Percentiles rank a stretch among this genome's conserved stretches.
phyloP scores from a whole-genome alignment of 2,329 filamentous ascomycete species.

The Acrocalymma vagum region DNA sequence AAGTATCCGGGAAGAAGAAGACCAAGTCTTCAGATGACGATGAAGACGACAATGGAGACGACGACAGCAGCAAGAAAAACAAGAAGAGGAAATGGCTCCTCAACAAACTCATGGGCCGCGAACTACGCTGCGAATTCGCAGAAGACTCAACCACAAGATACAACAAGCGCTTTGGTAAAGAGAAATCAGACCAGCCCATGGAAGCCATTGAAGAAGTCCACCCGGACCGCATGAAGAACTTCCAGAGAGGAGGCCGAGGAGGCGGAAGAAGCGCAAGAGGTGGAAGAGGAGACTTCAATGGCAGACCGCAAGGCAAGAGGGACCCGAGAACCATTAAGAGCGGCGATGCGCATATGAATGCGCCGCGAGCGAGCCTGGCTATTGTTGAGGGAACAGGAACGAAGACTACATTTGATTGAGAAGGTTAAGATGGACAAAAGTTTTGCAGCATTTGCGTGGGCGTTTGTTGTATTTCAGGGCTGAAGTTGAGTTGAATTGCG shows the following conservation, averaged over 20 bases:
- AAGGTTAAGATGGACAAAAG: too few relatives aligned
- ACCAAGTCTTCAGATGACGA: constrained; percentile 60
- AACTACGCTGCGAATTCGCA: constrained; percentile 88
- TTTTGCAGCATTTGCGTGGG: too few relatives aligned
- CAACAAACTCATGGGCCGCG: constrained; percentile 80
- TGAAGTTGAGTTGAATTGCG: too few relatives aligned
- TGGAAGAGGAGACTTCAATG: constrained; percentile 38
- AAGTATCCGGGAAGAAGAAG: constrained; percentile 46
- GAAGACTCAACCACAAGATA: constrained; percentile 90
- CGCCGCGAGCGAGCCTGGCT: constrained; percentile 75
- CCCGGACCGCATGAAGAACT: constrained; percentile 36
- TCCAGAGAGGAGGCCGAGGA: constrained; percentile 39
- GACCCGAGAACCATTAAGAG: constrained; percentile 56
- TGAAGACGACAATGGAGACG: constrained; percentile 62
- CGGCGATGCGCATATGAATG: constrained; percentile 53
- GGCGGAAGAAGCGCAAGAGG: constrained; percentile 32
- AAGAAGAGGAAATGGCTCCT: constrained; percentile 77
- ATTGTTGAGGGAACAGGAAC: constrained; percentile 82
- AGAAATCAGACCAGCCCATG: constrained; percentile 57
- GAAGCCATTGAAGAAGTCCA: constrained; percentile 43
- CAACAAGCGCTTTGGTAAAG: constrained; percentile 91
- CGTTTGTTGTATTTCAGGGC: too few relatives aligned
- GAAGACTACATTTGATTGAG: constrained; percentile 79
- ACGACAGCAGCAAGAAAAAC: constrained; percentile 52
- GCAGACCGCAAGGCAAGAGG: constrained; percentile 41